Evolutionary conservation across 2,329 filamentous ascomycete genomes (phyloP), one percentile per base, ranked within the genome.

Genomic region (Aschersonia sp.): DNA sequence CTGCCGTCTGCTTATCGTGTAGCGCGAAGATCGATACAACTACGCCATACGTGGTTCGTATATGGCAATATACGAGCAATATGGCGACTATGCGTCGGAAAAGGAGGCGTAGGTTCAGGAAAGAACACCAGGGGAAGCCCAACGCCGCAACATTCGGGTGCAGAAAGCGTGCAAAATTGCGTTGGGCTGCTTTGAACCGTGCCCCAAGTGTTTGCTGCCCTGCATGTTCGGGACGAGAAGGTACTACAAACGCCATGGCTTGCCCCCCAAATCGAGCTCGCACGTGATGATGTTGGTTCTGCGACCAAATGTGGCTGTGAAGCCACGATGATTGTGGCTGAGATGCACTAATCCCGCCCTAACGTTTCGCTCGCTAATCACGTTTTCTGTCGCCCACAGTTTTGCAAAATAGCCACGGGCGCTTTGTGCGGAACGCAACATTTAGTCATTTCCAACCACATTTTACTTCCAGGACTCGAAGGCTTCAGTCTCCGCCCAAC

Each of bases 401-500:
- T 52, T 55, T 57, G 32, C 30, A 30, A 57, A 59, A 20, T 20
- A 20, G 20, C 20, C 20, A 20, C 20, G 2, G 20, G 20, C 20
- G 20, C 20, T 20, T 20, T 20, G 20, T 20, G 20, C 20, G 20
- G 20, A 20, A 20, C 20, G 20, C 20, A 20, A 20, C 20, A 20
- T 20, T 20, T 20, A 20, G 20, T 20, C 20, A 20, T 2, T 20
- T 20, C 20, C 20, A 63, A 30, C 9, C 30, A 30, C 56, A 59
- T 58, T 59, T 62, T 60, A 56, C 56, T 58, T 53, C 78, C 55
- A 53, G 85, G 84, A 94, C 88, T 87, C 78, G 87, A 92, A 88
- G 89, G 84, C 79, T 64, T 94, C 91, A 96, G 91, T 97, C 91
- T 95, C 91, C 91, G 89, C 85, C 78, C 82, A 85, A 82, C 70